These are phyloP conservation scores for Ilyonectria destructans DNA, from an alignment of 2,329 filamentous ascomycete species.

Conservation along the genomic window DNA sequence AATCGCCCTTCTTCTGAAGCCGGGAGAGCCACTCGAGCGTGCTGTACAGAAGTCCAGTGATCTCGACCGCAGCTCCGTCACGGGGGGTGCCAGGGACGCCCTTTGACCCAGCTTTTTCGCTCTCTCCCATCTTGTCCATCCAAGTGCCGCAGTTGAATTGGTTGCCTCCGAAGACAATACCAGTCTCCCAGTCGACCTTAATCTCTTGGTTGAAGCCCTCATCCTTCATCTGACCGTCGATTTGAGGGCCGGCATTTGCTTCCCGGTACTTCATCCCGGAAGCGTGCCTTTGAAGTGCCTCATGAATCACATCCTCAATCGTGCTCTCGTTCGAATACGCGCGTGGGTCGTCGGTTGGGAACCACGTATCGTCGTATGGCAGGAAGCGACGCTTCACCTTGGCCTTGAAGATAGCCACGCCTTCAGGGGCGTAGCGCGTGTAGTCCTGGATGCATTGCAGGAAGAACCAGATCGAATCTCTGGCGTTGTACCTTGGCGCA, in stretches of 20 bases:
- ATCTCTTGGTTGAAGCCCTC: conserved; percentile 95
- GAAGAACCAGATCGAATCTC: conserved; percentile 99
- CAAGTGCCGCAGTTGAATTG: conserved; percentile 97
- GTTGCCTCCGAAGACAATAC: conserved; percentile 94
- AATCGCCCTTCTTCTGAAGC: conserved; percentile 79
- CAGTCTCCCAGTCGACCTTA: conserved; percentile 90
- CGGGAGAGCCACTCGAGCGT: conserved; percentile 84
- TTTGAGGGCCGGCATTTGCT: conserved; percentile 89
- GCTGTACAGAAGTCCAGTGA: conserved; percentile 94
- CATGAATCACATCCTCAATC: conserved; percentile 91
- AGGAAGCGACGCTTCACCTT: conserved; percentile 89
- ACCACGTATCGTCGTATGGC: conserved; percentile 97
- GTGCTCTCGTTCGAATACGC: conserved; percentile 90
- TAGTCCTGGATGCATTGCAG: conserved; percentile 97
- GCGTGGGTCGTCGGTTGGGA: conserved; percentile 83
- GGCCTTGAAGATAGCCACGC: conserved; percentile 80
- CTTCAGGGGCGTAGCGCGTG: conserved; percentile 84
- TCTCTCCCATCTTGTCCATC: conserved; percentile 99
- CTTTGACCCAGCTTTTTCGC: conserved; percentile 89
- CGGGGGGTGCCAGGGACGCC: conserved; percentile 96
- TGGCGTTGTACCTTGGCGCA: conserved; percentile 92
- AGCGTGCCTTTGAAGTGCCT: conserved; percentile 93
- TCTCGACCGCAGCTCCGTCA: conserved; percentile 95
- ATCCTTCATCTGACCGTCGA: conserved; percentile 94
- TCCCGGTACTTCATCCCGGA: conserved; percentile 93